Base-by-base conservation (phyloP, 1,284 basidiomycete genomes). In the Ganoderma resinaceum region DNA sequence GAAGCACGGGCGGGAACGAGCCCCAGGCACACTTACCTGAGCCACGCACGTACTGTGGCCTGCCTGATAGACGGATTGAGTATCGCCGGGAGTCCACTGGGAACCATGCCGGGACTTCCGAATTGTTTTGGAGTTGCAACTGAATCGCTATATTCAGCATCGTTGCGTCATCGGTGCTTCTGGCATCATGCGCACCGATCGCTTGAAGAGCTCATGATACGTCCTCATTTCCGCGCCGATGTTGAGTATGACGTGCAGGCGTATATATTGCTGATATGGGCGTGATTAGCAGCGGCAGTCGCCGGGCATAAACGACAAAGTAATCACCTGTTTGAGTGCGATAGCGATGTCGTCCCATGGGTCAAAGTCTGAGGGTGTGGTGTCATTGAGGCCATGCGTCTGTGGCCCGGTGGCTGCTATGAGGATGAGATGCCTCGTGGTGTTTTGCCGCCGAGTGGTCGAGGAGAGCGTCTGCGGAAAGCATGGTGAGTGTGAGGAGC, bases 211-310 rank as follows among this genome's bases (percentile, higher is more conserved):
- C 49, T 83, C 79, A 43, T 78, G 80, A 66, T 89, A 81, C 20
- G 80, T 74, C 16, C 80, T 75, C 78, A 84, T 83, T 70, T 85
- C 80, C 66, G 82, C 79, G 67, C 80, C 80, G 60, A 84, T 73
- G 62, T 80, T 82, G 66, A 89, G 78, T 64, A 90, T 84, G 80
- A 91, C 82, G 77, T 91, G 89, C 69, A 87, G 85, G 66, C 86
- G 83, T 59, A 90, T 86, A 58, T 84, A 78, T 65, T 83, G 81
- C 89, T 91, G 71, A 65, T 66, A 61, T 42, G 42, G 49, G 12
- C 52, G 65, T 58, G 71, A 69, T 70, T 62, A 65, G 66, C 52
- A 67, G 37, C 58, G 37, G 11, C 33, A 53, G 26, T 18, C 12
- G 18, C 46, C 37, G 49, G 49, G 46, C 40, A 4, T 20, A 35